Evolutionary conservation across 768 basidiomycete species (phyloP).

Genomic region (Kwoniella newhampshirensis): DNA sequence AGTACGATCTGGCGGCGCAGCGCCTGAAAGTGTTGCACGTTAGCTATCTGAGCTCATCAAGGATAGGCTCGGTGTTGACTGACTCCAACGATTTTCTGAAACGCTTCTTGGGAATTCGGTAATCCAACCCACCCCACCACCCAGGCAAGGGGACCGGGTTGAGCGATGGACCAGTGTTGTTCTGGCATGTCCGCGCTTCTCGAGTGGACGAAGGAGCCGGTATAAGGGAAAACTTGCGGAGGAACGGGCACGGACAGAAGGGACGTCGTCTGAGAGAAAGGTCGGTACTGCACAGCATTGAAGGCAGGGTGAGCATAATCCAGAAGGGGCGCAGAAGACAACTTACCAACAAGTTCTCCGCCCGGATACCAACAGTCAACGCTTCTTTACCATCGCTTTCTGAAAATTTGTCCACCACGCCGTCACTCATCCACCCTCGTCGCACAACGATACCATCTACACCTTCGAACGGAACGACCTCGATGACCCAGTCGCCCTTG

Average conservation of each 20-base stretch:
- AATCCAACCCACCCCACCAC: slow-evolving; percentile 29
- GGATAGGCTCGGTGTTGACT: slow-evolving; percentile 3
- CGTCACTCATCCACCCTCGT: slow-evolving; percentile 26
- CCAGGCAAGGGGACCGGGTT: slow-evolving; percentile 32
- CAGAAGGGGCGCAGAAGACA: neutral
- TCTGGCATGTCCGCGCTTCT: neutral
- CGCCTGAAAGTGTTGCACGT: slow-evolving; percentile 1
- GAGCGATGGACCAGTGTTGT: slow-evolving; percentile 37
- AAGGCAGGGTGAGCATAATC: slow-evolving; percentile 3
- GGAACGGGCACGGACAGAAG: neutral
- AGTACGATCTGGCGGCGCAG: slow-evolving; percentile 26
- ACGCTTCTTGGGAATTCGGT: slow-evolving; percentile 5
- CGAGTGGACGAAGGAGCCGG: slow-evolving; percentile 24
- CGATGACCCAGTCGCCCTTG: slow-evolving; percentile 28
- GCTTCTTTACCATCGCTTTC: neutral
- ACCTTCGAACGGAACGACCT: slow-evolving; percentile 11
- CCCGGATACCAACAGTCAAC: slow-evolving; percentile 20
- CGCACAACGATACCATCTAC: slow-evolving; percentile 31
- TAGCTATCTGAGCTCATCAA: neutral
- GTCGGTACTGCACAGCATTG: slow-evolving; percentile 12
- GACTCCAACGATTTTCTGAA: slow-evolving; percentile 18
- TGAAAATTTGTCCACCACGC: neutral
- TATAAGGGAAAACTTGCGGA: slow-evolving; percentile 31
- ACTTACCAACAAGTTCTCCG: slow-evolving; percentile 37
- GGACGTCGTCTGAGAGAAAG: neutral